Evolutionary conservation across 352 stramenopile genomes (phyloP).

Genomic region (Pythium utonaiense): DNA sequence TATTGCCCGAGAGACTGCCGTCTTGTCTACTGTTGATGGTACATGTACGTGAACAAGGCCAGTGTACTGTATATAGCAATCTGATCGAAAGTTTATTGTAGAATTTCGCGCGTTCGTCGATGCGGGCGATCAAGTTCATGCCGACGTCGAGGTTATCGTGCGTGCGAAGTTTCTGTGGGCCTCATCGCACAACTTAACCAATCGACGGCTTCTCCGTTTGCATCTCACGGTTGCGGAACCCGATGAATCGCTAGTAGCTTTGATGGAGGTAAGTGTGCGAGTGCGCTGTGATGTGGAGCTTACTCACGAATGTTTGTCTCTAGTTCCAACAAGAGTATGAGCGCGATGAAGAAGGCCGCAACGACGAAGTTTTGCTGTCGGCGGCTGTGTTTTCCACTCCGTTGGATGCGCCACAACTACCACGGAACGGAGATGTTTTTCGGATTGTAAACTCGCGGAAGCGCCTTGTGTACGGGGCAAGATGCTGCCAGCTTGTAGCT

Average conservation of each 20-base stretch:
- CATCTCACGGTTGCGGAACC: conserved; percentile 12
- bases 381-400: conserved; percentile 5
- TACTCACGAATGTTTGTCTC: no score
- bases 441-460: conserved; percentile 7
- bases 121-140: no score
- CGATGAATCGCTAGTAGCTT: conserved; percentile 6
- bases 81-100: no score
- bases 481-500: conserved; percentile 6
- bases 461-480: conserved; percentile 9
- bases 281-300: no score
- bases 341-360: background rate
- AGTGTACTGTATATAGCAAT: no score
- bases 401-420: background rate
- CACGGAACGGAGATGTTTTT: background rate
- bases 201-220: conserved; percentile 10
- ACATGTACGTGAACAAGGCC: no score
- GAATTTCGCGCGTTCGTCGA: no score
- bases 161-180: conserved; percentile 1
- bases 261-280: conserved; percentile 12
- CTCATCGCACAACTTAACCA: background rate
- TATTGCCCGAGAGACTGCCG: no score
- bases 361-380: background rate
- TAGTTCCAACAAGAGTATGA: no score
- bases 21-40: no score
- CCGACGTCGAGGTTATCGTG: conserved; percentile 11